These are phyloP conservation scores for Dianthus caryophyllus DNA, from an alignment of 148 eudicot genomes.

Conservation along the genomic window DNA sequence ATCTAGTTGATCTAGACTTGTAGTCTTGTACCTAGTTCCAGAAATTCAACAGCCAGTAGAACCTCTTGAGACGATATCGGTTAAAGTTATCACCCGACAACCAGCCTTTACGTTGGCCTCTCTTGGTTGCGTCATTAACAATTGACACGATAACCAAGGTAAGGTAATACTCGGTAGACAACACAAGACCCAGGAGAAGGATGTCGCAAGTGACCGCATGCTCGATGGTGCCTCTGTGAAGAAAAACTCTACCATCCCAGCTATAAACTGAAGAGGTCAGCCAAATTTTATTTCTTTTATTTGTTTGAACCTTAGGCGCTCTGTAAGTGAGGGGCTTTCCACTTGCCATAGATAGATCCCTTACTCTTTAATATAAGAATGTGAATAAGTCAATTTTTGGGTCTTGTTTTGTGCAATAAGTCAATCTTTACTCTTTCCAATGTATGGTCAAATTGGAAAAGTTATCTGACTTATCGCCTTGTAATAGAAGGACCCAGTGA, in stretches of 20 bases:
- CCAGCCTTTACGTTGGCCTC: constrained; percentile 39
- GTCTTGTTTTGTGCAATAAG: too few relatives aligned
- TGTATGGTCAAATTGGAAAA: too few relatives aligned
- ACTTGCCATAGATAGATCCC: too few relatives aligned
- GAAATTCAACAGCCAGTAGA: constrained; percentile 67
- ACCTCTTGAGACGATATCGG: constrained; percentile 48
- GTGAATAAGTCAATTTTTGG: too few relatives aligned
- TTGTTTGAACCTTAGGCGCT: too few relatives aligned
- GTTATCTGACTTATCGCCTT: too few relatives aligned
- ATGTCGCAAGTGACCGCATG: constrained; percentile 69
- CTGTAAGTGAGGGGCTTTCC: too few relatives aligned
- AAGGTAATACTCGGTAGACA: constrained; percentile 63
- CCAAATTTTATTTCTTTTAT: too few relatives aligned
- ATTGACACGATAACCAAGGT: constrained; percentile 55
- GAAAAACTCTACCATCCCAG: constrained; percentile 71
- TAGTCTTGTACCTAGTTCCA: constrained; percentile 57
- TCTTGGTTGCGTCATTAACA: constrained; percentile 43
- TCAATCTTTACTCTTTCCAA: too few relatives aligned
- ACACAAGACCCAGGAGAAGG: constrained; percentile 63
- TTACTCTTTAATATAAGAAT: too few relatives aligned
- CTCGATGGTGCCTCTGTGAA: constrained; percentile 68
- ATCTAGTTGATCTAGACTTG: constrained; percentile 47
- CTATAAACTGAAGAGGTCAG: constrained; percentile 68
- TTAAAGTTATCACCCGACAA: constrained; percentile 49
- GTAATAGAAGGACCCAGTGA: too few relatives aligned